These are phyloP conservation scores for Forsythia suspensa DNA, from an alignment of 257 asterid genomes.

Conservation along the genomic window DNA sequence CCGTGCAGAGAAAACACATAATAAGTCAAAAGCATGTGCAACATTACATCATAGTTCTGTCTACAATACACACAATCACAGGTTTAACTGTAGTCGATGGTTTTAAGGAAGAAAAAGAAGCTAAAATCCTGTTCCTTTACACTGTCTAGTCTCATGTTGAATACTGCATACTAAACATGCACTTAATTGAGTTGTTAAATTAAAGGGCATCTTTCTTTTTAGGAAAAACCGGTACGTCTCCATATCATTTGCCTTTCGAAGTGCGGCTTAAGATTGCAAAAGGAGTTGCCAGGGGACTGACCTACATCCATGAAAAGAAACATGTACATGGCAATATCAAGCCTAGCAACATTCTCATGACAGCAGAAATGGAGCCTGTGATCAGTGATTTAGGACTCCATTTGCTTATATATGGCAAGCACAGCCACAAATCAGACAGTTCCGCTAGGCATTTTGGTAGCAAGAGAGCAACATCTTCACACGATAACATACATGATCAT, in stretches of 20 bases:
- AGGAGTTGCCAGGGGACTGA: constrained; percentile 86
- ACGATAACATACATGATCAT: constrained; percentile 28
- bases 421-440: constrained; percentile 36
- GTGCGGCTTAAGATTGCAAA: constrained; percentile 69
- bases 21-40: constrained; percentile 71
- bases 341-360: constrained; percentile 86
- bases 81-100: not conserved
- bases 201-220: constrained; percentile 17
- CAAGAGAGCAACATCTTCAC: constrained; percentile 35
- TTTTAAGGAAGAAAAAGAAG: not conserved
- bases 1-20: constrained; percentile 35
- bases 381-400: constrained; percentile 81
- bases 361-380: constrained; percentile 78
- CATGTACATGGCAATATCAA: constrained; percentile 91
- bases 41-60: constrained; percentile 17
- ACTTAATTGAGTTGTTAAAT: not conserved
- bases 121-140: not conserved
- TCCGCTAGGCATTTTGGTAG: constrained; percentile 71
- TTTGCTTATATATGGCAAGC: constrained; percentile 57
- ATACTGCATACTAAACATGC: not conserved
- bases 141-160: not conserved
- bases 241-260: constrained; percentile 58
- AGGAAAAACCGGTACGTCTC: constrained; percentile 85
- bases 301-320: constrained; percentile 84
- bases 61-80: not conserved